phyloP scores from a whole-genome alignment of 441 rosid species.

The Erysimum cheiri region DNA sequence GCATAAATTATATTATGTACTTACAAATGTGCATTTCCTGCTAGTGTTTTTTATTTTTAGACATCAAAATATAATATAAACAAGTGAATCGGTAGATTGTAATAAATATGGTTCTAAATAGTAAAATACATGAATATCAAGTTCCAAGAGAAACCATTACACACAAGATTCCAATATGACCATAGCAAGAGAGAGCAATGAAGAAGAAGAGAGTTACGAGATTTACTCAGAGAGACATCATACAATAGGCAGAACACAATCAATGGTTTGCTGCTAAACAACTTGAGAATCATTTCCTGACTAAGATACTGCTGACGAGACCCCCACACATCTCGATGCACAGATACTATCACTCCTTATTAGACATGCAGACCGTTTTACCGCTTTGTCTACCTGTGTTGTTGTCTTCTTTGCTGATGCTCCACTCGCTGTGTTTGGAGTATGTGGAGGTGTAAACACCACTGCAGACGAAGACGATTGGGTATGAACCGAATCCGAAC shows the following conservation, averaged over 20 bases:
- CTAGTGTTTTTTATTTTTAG: too few relatives aligned
- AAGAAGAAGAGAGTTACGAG: constrained; percentile 17
- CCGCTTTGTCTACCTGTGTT: constrained; percentile 46
- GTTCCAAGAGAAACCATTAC: constrained; percentile 50
- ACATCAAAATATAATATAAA: neutral
- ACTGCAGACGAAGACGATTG: constrained; percentile 51
- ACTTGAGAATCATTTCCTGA: constrained; percentile 33
- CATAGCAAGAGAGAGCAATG: neutral
- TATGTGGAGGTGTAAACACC: constrained; percentile 55
- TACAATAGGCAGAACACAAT: constrained; percentile 42
- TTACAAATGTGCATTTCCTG: too few relatives aligned
- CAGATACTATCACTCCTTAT: constrained; percentile 82
- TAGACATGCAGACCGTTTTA: constrained; percentile 60
- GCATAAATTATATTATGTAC: too few relatives aligned
- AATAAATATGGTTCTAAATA: constrained; percentile 22
- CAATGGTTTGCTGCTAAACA: constrained; percentile 49
- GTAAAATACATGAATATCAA: constrained; percentile 33
- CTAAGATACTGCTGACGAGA: constrained; percentile 45
- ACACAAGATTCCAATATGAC: constrained; percentile 33
- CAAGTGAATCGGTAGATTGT: neutral
- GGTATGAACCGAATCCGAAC: constrained; percentile 52
- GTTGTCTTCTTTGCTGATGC: constrained; percentile 47
- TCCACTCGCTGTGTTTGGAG: constrained; percentile 38
- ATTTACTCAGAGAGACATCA: constrained; percentile 22
- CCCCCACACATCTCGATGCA: constrained; percentile 76